Conservation (phyloP, 2,329 filamentous ascomycete species). For the Aspergillus arachidicola region DNA sequence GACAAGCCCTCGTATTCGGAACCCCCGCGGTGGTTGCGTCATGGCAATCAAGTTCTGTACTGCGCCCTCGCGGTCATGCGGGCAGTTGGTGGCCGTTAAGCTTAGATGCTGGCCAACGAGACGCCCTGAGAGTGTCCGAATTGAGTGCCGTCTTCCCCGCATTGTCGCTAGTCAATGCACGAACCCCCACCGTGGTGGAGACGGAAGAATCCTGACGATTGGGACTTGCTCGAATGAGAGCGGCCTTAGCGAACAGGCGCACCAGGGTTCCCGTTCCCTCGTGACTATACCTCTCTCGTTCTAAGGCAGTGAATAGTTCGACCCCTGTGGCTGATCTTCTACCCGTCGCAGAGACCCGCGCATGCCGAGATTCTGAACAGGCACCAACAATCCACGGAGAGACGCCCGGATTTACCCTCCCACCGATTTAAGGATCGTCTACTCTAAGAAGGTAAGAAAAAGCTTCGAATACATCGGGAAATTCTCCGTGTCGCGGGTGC, state of each 20-base stretch:
- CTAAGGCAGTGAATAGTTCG: neutral
- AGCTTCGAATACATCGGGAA: neutral
- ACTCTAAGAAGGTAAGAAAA: neutral
- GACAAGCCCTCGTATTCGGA: neutral
- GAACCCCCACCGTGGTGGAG: neutral
- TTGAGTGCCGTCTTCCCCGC: neutral
- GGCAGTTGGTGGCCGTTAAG: neutral
- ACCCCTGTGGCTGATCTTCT: neutral
- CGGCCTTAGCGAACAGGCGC: neutral
- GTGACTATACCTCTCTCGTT: neutral
- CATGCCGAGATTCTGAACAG: neutral
- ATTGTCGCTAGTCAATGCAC: conserved; percentile 2
- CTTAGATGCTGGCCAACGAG: neutral
- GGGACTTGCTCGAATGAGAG: neutral
- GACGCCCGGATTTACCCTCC: neutral
- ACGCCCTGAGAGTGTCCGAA: neutral
- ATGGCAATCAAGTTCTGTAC: neutral
- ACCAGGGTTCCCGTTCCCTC: neutral
- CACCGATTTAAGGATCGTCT: neutral
- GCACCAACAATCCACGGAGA: neutral
- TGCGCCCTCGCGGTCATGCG: neutral
- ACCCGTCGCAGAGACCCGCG: neutral
- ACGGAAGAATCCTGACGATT: neutral
- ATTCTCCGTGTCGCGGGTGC: neutral
- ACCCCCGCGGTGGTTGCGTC: neutral